phyloP scores from a whole-genome alignment of 2,329 filamentous ascomycete genomes.

The Aspergillus neotritici region DNA sequence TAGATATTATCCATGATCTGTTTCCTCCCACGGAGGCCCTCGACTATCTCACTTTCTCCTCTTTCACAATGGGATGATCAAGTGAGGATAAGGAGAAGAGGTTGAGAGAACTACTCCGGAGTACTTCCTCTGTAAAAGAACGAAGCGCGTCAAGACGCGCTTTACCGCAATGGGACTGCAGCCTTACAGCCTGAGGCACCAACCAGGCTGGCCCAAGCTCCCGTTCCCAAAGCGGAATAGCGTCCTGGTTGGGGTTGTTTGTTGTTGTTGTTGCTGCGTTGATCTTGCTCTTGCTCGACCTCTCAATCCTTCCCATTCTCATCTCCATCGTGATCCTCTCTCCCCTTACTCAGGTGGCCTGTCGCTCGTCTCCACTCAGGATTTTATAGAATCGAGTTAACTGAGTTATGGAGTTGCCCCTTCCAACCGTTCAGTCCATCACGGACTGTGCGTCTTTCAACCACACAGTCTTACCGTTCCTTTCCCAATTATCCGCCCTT shows the following conservation, averaged over 20 bases:
- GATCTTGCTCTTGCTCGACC: not conserved
- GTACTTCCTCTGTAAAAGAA: conserved; percentile 2
- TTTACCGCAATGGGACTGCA: conserved; percentile 6
- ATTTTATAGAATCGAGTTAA: conserved; percentile 7
- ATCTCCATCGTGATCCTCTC: conserved; percentile 1
- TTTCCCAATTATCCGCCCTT: conserved; percentile 64
- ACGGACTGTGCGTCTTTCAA: conserved; percentile 71
- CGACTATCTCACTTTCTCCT: no score
- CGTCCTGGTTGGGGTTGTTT: not conserved
- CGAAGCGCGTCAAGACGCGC: conserved; percentile 9
- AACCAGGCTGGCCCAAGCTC: not conserved
- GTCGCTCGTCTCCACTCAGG: not conserved
- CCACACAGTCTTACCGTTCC: conserved; percentile 68
- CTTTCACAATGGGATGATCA: no score
- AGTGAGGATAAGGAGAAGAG: no score
- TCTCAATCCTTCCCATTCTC: not conserved
- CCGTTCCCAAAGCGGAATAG: conserved; percentile 5
- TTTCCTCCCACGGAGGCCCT: no score
- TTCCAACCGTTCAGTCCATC: conserved; percentile 62
- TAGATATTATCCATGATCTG: no score
- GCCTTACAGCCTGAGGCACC: conserved; percentile 3
- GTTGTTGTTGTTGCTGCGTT: conserved; percentile 7
- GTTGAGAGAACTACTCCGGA: not conserved
- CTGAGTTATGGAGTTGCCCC: conserved; percentile 52
- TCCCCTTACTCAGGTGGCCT: conserved; percentile 2